phyloP scores from a whole-genome alignment of 805 yeast species.

The Kuraishia molischiana region DNA sequence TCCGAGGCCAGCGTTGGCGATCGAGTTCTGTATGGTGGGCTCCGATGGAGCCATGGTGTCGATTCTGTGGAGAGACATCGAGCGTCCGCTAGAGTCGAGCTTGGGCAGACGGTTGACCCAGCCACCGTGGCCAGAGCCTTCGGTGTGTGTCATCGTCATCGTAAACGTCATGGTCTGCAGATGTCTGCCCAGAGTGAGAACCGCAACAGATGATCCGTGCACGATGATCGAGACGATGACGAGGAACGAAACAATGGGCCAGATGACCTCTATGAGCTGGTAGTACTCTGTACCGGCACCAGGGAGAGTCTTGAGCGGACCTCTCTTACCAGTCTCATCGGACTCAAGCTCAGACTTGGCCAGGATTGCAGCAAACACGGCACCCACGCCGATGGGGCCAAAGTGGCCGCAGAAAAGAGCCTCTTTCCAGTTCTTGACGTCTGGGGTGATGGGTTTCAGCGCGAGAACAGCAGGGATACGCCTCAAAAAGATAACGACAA shows the following conservation, averaged over 20 bases:
- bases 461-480: conserved; percentile 76
- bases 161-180: conserved; percentile 89
- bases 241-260: conserved; percentile 46
- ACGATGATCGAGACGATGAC: conserved; percentile 48
- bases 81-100: conserved; percentile 59
- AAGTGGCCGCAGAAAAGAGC: conserved; percentile 92
- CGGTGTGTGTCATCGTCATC: conserved; percentile 74
- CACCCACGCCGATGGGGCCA: conserved; percentile 76
- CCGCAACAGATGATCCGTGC: conserved; percentile 54
- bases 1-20: conserved; percentile 10
- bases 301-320: conserved; percentile 22
- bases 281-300: conserved; percentile 11
- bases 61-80: conserved; percentile 73
- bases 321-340: conserved; percentile 25
- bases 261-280: conserved; percentile 23
- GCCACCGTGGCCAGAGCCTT: conserved; percentile 43
- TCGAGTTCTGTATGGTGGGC: conserved; percentile 7
- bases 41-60: conserved; percentile 48
- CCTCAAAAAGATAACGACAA: conserved; percentile 52
- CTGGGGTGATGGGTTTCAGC: conserved; percentile 74
- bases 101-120: conserved; percentile 87
- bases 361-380: conserved; percentile 23
- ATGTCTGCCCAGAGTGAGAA: conserved; percentile 65
- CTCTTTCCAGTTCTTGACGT: conserved; percentile 85
- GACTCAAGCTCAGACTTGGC: conserved; percentile 24